Percentiles rank a stretch among this genome's conserved stretches.
These are phyloP conservation scores for Boletus fagicola DNA, from an alignment of 768 basidiomycete species.

Conservation along the genomic window DNA sequence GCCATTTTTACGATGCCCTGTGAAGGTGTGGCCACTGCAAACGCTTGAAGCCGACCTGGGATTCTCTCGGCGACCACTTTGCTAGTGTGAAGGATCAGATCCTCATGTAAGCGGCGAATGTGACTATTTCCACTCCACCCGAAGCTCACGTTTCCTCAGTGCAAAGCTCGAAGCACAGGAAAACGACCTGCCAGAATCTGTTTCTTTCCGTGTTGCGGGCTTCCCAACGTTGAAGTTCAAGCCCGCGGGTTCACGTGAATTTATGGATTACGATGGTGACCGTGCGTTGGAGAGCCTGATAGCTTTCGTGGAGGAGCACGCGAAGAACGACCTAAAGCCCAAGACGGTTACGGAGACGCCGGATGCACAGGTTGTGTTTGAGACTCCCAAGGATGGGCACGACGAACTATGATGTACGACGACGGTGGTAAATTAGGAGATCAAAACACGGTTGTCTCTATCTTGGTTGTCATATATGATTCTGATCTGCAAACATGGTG, in stretches of 20 bases:
- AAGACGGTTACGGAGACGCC: conserved; percentile 23
- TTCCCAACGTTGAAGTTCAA: conserved; percentile 99
- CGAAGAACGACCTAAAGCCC: conserved; percentile 67
- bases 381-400: conserved; percentile 25
- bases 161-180: conserved; percentile 97
- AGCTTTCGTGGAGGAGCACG: conserved; percentile 78
- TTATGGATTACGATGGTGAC: conserved; percentile 93
- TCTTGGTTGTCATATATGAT: conserved; percentile 19
- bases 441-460: conserved; percentile 21
- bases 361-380: conserved; percentile 26
- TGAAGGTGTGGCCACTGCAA: conserved; percentile 92
- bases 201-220: conserved; percentile 81
- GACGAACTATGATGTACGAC: conserved; percentile 30
- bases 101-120: conserved; percentile 59
- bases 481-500: conserved; percentile 12
- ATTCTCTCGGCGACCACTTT: conserved; percentile 84
- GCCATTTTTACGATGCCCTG: not conserved
- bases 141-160: conserved; percentile 38
- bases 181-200: conserved; percentile 90
- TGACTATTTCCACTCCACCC: not conserved
- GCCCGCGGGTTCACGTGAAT: conserved; percentile 79
- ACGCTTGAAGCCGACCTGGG: conserved; percentile 94
- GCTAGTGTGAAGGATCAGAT: conserved; percentile 69
- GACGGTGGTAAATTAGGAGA: conserved; percentile 15
- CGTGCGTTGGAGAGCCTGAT: conserved; percentile 83